Conservation (phyloP, 2,329 filamentous ascomycete species). For the Epicoccum sorghinum region DNA sequence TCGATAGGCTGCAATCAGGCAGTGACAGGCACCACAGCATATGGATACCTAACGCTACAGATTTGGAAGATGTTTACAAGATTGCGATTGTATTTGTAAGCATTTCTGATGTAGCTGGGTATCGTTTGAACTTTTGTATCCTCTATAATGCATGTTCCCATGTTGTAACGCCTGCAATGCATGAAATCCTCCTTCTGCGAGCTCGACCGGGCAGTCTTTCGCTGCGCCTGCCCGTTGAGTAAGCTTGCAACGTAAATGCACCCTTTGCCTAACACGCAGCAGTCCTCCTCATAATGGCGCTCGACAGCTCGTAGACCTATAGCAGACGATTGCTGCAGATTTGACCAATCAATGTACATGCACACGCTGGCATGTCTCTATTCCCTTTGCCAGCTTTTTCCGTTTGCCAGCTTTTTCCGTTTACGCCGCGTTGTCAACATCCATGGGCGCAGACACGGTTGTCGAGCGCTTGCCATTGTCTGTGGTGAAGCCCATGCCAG, state of each 20-base stretch:
- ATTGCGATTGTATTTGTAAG: conserved; percentile 17
- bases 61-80: not conserved
- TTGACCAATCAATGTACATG: not conserved
- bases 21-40: conserved; percentile 39
- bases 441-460: conserved; percentile 34
- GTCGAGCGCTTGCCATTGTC: conserved; percentile 65
- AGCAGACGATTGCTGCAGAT: too few relatives aligned
- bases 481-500: conserved; percentile 72
- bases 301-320: too few relatives aligned
- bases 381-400: too few relatives aligned
- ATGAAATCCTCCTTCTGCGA: conserved; percentile 19
- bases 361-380: not conserved
- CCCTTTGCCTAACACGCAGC: too few relatives aligned
- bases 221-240: not conserved
- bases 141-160: conserved; percentile 31
- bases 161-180: conserved; percentile 43
- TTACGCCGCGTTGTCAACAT: conserved; percentile 39
- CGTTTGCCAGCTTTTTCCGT: not conserved
- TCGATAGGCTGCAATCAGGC: conserved; percentile 44
- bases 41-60: conserved; percentile 11
- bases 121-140: conserved; percentile 40
- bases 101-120: conserved; percentile 29
- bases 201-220: conserved; percentile 2
- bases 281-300: too few relatives aligned
- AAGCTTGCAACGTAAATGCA: too few relatives aligned